Evolutionary conservation across 495 filamentous ascomycete genomes (phyloP), one percentile per base, ranked within the genome.

Genomic region (Talaromyces ruber): DNA sequence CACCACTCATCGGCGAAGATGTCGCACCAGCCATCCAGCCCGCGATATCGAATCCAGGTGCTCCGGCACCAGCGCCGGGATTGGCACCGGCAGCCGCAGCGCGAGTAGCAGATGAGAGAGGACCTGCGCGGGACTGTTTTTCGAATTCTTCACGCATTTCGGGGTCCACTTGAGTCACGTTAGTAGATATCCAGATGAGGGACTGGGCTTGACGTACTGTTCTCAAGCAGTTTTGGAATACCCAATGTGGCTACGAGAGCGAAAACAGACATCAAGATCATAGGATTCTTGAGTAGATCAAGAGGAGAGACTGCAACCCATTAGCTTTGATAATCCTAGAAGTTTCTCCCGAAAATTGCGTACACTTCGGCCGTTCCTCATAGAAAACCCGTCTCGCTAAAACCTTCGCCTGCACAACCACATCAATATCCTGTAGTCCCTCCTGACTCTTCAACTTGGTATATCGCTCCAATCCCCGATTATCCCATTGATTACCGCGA

Each of bases 131-230:
- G 65, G 93, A 91, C 61, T 91, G 86, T 70, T 92, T 88, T 70
- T 97, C 91, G 71, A 93, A 95, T 75, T 98, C 95, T 65, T 88
- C 89, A 62, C 86, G 84, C 78, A 90, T 89, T 73, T 98, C 94
- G 18, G 91, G 91, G 69, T 98, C 94, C 93, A 98, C 93, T 97
- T n/a, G 12, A 59, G 7, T 11, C 53, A 28, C 4, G 45, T 64
- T 62, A 63, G 45, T 43, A 43, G 2, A 24, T 28, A 12, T 59
- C 28, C 45, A 45, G 6, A 45, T 30, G 43, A 30, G 22, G 28
- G 58, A 39, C 3, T 22, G 29, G 47, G 52, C 60, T 57, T 39
- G 43, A 84, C 92, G 60, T 84, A 97, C 93, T 96, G 66, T 96
- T 97, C 58, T 98, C 92, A 75, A 98, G 84, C 34, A 98, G 70